These are phyloP conservation scores for Coemansia sp. DNA, from an alignment of 192 early-diverging fungal genomes.

Conservation along the genomic window DNA sequence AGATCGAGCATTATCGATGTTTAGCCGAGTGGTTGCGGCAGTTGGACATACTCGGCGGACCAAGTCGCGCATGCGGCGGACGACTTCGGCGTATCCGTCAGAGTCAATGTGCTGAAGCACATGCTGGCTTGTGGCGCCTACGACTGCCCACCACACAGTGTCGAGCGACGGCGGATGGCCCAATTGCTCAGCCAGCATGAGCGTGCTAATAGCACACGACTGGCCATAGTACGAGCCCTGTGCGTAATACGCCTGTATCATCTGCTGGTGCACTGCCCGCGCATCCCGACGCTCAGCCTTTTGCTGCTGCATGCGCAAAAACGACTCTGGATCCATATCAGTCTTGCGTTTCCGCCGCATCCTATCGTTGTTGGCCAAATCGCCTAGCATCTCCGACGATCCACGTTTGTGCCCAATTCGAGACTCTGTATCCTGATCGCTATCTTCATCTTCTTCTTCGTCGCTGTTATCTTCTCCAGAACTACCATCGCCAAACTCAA, in stretches of 20 bases:
- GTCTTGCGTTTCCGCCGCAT: constrained; percentile 13
- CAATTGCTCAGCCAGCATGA: constrained; percentile 73
- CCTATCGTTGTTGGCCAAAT: not conserved
- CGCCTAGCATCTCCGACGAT: constrained; percentile 11
- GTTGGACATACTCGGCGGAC: constrained; percentile 60
- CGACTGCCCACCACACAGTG: constrained; percentile 83
- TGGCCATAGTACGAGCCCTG: constrained; percentile 75
- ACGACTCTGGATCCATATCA: constrained; percentile 51
- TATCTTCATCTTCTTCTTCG: constrained; percentile 4
- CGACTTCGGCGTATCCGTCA: constrained; percentile 63
- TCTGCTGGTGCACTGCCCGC: constrained; percentile 36
- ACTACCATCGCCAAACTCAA: constrained; percentile 37
- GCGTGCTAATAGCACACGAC: constrained; percentile 69
- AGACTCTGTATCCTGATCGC: not conserved
- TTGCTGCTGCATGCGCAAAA: constrained; percentile 45
- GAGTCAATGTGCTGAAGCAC: constrained; percentile 70
- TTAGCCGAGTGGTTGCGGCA: not conserved
- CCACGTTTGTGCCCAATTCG: constrained; percentile 11
- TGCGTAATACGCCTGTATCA: constrained; percentile 79
- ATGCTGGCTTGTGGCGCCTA: constrained; percentile 79
- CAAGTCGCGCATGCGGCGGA: constrained; percentile 67
- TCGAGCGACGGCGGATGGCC: constrained; percentile 65
- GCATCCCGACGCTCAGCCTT: constrained; percentile 30
- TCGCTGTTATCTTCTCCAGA: constrained; percentile 14
- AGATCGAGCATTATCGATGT: not conserved